These are phyloP conservation scores for Aspergillus sp. DNA, from an alignment of 2,329 filamentous ascomycete species.

Conservation along the genomic window DNA sequence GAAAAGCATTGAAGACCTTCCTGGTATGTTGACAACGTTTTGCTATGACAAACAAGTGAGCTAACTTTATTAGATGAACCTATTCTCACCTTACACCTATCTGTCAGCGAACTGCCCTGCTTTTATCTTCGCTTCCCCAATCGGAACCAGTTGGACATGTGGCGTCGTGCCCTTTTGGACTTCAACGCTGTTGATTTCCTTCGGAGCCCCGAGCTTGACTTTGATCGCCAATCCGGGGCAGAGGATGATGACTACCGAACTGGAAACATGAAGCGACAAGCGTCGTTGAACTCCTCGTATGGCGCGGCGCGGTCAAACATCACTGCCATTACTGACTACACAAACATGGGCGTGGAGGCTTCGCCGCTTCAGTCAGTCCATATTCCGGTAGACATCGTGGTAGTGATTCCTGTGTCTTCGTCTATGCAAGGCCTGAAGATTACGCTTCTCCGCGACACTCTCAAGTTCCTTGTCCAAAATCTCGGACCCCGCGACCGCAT, in stretches of 20 bases:
- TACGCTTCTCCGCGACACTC: constrained; percentile 83
- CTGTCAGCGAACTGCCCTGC: constrained; percentile 85
- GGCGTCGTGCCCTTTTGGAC: constrained; percentile 84
- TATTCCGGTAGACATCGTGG: constrained; percentile 90
- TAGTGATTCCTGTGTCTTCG: constrained; percentile 94
- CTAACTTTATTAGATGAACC: constrained; percentile 62
- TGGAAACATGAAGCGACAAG: constrained; percentile 65
- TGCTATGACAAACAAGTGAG: background rate
- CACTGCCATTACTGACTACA: constrained; percentile 91
- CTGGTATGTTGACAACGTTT: constrained; percentile 36
- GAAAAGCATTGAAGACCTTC: constrained; percentile 74
- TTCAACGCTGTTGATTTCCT: constrained; percentile 69
- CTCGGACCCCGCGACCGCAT: constrained; percentile 93
- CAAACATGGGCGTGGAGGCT: constrained; percentile 58
- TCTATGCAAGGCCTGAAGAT: constrained; percentile 99
- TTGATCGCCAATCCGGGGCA: constrained; percentile 69
- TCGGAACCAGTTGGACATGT: constrained; percentile 75
- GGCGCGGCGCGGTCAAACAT: constrained; percentile 78
- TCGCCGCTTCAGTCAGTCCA: constrained; percentile 70
- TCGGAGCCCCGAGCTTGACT: constrained; percentile 75
- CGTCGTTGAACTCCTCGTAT: constrained; percentile 80
- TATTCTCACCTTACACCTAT: constrained; percentile 83
- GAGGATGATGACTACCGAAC: constrained; percentile 83
- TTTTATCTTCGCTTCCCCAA: constrained; percentile 92
- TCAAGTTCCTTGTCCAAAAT: constrained; percentile 86